Percentiles rank a stretch among this genome's conserved stretches.
These are phyloP conservation scores for Citrus inodora DNA, from an alignment of 345 rosid species.

Conservation along the genomic window DNA sequence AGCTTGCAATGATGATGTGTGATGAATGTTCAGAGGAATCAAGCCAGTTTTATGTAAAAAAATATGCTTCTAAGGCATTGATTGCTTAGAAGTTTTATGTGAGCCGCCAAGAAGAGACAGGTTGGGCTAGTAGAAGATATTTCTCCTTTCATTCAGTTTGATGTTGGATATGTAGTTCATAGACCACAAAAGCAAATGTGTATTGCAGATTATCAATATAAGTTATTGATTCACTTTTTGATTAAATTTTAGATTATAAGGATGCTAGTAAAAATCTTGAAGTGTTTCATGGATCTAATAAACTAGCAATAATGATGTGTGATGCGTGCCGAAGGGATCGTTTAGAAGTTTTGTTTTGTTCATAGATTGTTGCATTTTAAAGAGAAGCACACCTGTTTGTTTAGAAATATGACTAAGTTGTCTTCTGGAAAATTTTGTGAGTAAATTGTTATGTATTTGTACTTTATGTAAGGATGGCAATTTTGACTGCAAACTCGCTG, in stretches of 20 bases:
- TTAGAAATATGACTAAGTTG: constrained; percentile 8
- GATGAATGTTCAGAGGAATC: constrained; percentile 61
- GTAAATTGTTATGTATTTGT: neutral
- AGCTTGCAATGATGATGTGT: constrained; percentile 97
- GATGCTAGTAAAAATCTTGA: neutral
- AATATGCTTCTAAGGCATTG: constrained; percentile 21
- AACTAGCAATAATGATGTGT: constrained; percentile 49
- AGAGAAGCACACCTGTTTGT: constrained; percentile 9
- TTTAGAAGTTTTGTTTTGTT: constrained; percentile 6
- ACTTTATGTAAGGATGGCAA: neutral
- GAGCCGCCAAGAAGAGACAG: constrained; percentile 28
- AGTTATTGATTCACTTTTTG: neutral
- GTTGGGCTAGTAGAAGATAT: constrained; percentile 20
- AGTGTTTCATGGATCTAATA: constrained; percentile 23
- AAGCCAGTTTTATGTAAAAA: constrained; percentile 41
- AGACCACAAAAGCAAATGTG: constrained; percentile 5
- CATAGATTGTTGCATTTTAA: constrained; percentile 1
- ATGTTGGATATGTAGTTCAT: constrained; percentile 1
- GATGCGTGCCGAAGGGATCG: constrained; percentile 28
- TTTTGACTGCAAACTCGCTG: too few species aligned
- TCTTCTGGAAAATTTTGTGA: neutral
- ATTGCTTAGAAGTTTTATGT: constrained; percentile 31
- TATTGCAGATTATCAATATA: constrained; percentile 3
- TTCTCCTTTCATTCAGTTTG: neutral
- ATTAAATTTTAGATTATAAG: neutral